Conservation (phyloP, 2,329 filamentous ascomycete genomes). For the Colletotrichum sublineola region DNA sequence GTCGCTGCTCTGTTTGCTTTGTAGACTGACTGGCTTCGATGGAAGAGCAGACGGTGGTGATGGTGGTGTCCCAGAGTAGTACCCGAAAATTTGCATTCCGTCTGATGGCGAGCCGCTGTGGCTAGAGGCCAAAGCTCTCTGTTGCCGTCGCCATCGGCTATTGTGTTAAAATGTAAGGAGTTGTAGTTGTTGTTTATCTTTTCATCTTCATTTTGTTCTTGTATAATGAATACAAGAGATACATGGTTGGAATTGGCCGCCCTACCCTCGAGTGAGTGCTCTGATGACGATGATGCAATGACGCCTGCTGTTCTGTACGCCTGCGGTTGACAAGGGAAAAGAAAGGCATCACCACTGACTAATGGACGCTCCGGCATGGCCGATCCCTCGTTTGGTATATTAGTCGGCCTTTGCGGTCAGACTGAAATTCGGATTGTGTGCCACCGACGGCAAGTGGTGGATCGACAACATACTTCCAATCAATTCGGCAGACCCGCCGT, state of each 20-base stretch:
- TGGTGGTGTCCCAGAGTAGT: neutral
- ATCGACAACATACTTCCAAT: neutral
- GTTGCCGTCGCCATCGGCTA: neutral
- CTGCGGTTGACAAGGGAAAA: no score
- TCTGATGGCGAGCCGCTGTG: neutral
- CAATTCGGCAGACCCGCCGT: constrained; percentile 1
- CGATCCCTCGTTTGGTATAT: neutral
- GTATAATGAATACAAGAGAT: neutral
- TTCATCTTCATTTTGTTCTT: neutral
- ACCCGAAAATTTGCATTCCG: neutral
- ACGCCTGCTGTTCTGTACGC: neutral
- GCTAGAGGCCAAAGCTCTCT: neutral
- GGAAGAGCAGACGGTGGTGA: neutral
- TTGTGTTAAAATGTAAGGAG: neutral
- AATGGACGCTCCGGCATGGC: neutral
- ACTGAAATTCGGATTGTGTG: neutral
- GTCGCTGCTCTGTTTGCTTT: constrained; percentile 35
- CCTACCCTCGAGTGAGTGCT: neutral
- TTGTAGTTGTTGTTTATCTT: neutral
- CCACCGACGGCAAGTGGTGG: neutral
- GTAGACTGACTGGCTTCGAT: neutral
- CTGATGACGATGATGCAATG: neutral
- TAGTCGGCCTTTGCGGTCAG: neutral
- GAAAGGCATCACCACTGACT: no score
- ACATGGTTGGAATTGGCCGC: neutral